Base-by-base conservation (phyloP, 257 asterid species). In the Nicotiana otophora region DNA sequence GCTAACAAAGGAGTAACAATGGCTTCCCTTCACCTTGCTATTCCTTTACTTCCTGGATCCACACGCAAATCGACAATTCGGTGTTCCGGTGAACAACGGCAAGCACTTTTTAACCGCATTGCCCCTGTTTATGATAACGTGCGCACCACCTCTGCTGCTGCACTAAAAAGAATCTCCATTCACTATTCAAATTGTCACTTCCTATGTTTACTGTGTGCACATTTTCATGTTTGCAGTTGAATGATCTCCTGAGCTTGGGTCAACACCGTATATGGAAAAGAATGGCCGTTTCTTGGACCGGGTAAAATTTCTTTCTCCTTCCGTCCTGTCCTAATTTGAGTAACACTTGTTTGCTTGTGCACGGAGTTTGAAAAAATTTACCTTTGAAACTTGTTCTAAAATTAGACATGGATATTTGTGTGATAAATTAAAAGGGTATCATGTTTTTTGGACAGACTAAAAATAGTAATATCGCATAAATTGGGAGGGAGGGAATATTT, bases 251-350 rank as follows among this genome's bases (percentile, higher is more conserved):
- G 30, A 92, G 93, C 75, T 89, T 95, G 85, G 97, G 97, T 2
- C 86, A 88, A 77, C 98, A 95, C 69, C 88, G 97, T 83, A 89
- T 93, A 67, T 95, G 98, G 98, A 95, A 93, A 88, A 88, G 95
- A 88, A 95, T 95, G 98, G 85, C 90, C 72, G 94, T 95, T 88
- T 92, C 97, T 74, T 95, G 98, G 98, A 90, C 91, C 85, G 94
- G 93, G 98, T 95, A 88, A 51, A 10, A 16, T 30, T 51, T 20
- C 75, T 77, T 62, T 83, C 36, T 23, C 33, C 23, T 60, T 42
- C 28, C n/a, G 28, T 48, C 16, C 16, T 9, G 10, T 82, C 26
- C 39, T 26, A 19, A 42, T 19, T 30, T 42, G 2, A 1, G 48
- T 42, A 11, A 42, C 0, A 42, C 3, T 42, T 7, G 48, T 42